Base-by-base conservation (phyloP, 106 monocot genomes). In the Phalaenopsis aphrodite region DNA sequence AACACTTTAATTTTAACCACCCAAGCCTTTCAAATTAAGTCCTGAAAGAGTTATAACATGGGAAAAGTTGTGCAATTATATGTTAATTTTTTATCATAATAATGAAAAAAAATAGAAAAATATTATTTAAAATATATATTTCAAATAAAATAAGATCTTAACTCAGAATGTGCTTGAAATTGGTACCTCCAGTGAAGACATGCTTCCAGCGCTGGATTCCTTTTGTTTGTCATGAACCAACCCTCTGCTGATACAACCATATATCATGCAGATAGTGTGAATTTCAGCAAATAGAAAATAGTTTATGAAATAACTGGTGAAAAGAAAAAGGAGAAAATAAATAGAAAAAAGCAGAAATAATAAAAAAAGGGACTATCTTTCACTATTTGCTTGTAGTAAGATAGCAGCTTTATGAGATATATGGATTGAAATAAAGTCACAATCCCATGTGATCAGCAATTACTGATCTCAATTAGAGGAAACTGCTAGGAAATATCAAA, bases 201-300 rank as follows among this genome's bases (percentile, higher is more conserved):
- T 74, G 74, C 74, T 74, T 74, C 74, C 74, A 19, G 42, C 45
- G 74, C 41, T 74, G 74, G 41, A 74, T 42, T 74, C 74, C 74
- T 74, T 74, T 18, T 1, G 74, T n/a, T 74, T 74, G 17, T 74
- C 74, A 74, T 74, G 74, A 74, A 74, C 42, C 19, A 74, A 43
- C 36, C 16, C 74, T 42, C 43, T 71, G 38, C 69, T 37, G 69
- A 8, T 12, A 69, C 24, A 38, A 61, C 39, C 15, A 71, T 10
- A 30, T 38, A 41, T 39, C 68, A 69, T 12, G 38, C 48, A 48
- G 48, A 11, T 8, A 48, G 48, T 48, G 19, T 17, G 57, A 9
- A 57, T 17, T 57, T 57, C 21, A 21, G 19, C 61, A 61, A 61
- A 21, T 69, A 1, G 12, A 38, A 39, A 69, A 15, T 15, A 69